Base-by-base conservation (phyloP, 352 stramenopile species). In the Elongisporangium undulatum region DNA sequence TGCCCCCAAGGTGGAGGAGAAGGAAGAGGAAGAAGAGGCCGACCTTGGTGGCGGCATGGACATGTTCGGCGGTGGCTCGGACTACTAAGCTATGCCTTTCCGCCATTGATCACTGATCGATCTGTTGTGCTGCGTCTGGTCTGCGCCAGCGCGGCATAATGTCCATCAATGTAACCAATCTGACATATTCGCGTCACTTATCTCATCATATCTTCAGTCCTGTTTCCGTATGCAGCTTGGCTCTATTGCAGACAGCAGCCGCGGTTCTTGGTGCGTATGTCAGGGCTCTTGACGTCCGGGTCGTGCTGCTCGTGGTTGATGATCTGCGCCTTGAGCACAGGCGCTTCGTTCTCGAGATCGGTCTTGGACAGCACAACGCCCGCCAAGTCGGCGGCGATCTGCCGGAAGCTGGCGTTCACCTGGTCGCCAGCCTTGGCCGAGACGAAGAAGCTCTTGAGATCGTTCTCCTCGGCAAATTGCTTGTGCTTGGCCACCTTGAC, bases 341-440 rank as follows among this genome's bases (percentile, higher is more conserved):
- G 83, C 17, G 74, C 75, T 51, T 95, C 82, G 8, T 89, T 68
- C 26, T 98, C 89, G 39, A 97, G 62, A 21, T 98, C 91, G 0
- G 80, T 70, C 57, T 93, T 90, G 8, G 75, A 83, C n/a, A 97
- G 68, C 3, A 76, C 51, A 49, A 98, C 78, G 19, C 89, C 85
- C 0, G 85, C 85, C 29, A 98, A 64, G 49, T 95, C 86, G 8
- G 90, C 78, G 13, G 87, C 84, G 41, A 97, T 68, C 59, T 96
- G 83, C 24, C 78, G 83, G 64, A 97, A 97, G 4, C 79, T 68
- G n/a, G 77, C 63, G 63, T 94, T 95, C 54, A 98, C 82, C 45
- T 93, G 74, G 69, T 98, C 94, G n/a, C 94, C 94, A 0, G 85
- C 95, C 72, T 98, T 98, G 20, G 94, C 94, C 23, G 92, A 98